Evolutionary conservation across 176 grass and related monocot genomes (phyloP), one percentile per base, ranked within the genome.

Genomic region (Musa acuminata): DNA sequence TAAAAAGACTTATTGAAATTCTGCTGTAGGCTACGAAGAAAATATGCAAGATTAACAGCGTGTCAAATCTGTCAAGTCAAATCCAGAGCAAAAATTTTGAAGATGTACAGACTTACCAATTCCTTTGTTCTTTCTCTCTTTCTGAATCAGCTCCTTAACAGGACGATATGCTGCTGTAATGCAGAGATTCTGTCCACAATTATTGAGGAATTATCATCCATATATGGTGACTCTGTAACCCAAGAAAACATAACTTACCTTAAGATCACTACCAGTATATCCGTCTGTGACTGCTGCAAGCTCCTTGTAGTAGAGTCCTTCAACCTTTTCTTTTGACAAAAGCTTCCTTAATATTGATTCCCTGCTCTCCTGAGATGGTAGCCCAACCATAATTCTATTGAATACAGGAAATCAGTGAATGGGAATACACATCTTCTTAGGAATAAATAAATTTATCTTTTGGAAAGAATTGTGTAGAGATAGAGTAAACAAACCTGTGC

Each of bases 321-420:
- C 63, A 1, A 86, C 79, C 57, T 95, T 91, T 66, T 99, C 96
- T 75, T 99, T 95, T 10, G 91, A 95, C 73, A 99, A 50, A 27
- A 99, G 87, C 13, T 78, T 99, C 73, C 73, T 87, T 69, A 95
- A 72, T 16, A 99, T 99, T 62, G 87, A 75, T 74, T 99, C 88
- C 71, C 96, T 95, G 65, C 91, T 99, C n/a, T 91, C 96, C 19
- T 62, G 52, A 13, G 91, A 89, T 19, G 95, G 95, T 53, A 99
- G 87, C 5, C 95, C 95, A 70, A 99, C 95, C 95, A 99, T 94
- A 75, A 99, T 91, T 80, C 95, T 99, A 60, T 85, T 75, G 0
- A 78, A 69, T 9, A 74, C 10, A 78, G 50, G 16, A 89, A 84
- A 75, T 3, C 2, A 55, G 52, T 21, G 25, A 55, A 27, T 5